Evolutionary conservation across 495 filamentous ascomycete genomes (phyloP).

Genomic region (Xylaria palmicola): DNA sequence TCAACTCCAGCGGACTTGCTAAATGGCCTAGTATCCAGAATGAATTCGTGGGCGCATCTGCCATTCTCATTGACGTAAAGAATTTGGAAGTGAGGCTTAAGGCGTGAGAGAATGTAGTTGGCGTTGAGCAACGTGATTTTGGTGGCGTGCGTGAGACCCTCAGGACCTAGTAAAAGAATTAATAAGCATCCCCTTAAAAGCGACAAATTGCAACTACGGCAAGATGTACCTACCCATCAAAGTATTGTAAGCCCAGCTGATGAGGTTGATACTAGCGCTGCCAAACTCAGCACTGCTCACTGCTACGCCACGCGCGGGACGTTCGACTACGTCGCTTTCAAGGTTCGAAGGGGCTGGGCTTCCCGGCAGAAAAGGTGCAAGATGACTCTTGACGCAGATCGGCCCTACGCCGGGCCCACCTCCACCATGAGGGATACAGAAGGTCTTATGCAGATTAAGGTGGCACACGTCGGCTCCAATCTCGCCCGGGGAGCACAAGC

Average conservation of each 20-base stretch:
- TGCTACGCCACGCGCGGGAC: slow-evolving; percentile 45
- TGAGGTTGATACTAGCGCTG: slow-evolving; percentile 90
- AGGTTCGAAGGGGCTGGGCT: slow-evolving; percentile 35
- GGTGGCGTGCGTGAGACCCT: slow-evolving; percentile 90
- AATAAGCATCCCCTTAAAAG: slow-evolving; percentile 8
- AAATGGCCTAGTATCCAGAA: slow-evolving; percentile 86
- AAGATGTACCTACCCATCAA: slow-evolving; percentile 70
- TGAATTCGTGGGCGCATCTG: slow-evolving; percentile 97
- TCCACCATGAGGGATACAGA: slow-evolving; percentile 97
- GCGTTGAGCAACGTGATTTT: slow-evolving; percentile 94
- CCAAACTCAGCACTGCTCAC: slow-evolving; percentile 89
- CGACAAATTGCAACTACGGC: too few species aligned
- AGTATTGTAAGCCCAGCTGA: slow-evolving; percentile 96
- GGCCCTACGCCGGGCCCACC: slow-evolving; percentile 95
- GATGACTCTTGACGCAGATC: slow-evolving; percentile 85
- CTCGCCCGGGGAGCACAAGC: slow-evolving; percentile 92
- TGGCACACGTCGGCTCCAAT: slow-evolving; percentile 99
- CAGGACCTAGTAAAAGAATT: slow-evolving; percentile 51
- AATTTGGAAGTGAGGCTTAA: slow-evolving; percentile 87
- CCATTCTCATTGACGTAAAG: slow-evolving; percentile 87
- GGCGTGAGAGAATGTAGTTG: slow-evolving; percentile 92
- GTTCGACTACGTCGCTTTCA: background rate
- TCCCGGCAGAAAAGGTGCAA: slow-evolving; percentile 71
- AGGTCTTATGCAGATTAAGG: slow-evolving; percentile 97
- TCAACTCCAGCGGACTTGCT: slow-evolving; percentile 83